Evolutionary conservation across 768 basidiomycete species (phyloP), one percentile per base, ranked within the genome.

Genomic region (Cystobasidium onofrii): DNA sequence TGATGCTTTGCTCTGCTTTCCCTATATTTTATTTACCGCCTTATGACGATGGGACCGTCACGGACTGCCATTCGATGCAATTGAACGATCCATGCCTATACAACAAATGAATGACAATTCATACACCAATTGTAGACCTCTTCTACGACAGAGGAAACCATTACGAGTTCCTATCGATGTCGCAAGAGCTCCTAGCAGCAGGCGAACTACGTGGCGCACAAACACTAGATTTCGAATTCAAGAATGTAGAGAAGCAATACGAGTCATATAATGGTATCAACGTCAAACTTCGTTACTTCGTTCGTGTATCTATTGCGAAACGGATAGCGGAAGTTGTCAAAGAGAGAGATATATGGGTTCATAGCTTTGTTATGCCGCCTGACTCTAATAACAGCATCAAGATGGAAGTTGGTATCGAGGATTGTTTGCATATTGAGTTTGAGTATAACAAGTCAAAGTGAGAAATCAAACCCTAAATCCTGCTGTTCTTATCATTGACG

Each of bases 371-470:
- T 43, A 97, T 97, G 91, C 96, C 95, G 12, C 93, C 95, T 71
- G 96, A 98, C 81, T 90, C 87, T 79, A 97, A 96, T 81, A 97
- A 95, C 81, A 89, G 91, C 50, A 98, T 98, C 83, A 97, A 95
- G 85, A 98, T 99, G 96, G 96, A 97, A 83, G 96, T 98, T 43
- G 96, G 96, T 9, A 99, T 99, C 74, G 96, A 98, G 81, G 96
- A 98, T 80, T 98, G 96, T 81, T 82, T 98, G 78, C 95, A 98
- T 81, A 99, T 98, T 78, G 96, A 97, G 80, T 98, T 97, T 76
- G 96, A 98, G 83, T 98, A 99, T 83, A 97, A 99, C 85, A 97
- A 98, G 81, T 95, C 94, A 72, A 98, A 99, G 95, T 91, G 73
- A 76, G 90, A n/a, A n/a, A n/a, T n/a, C n/a, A n/a, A n/a, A n/a